A percentile compares a stretch with the other conserved stretches of the same genome.
phyloP scores from a whole-genome alignment of 2,329 filamentous ascomycete species.

The Alternaria solani region DNA sequence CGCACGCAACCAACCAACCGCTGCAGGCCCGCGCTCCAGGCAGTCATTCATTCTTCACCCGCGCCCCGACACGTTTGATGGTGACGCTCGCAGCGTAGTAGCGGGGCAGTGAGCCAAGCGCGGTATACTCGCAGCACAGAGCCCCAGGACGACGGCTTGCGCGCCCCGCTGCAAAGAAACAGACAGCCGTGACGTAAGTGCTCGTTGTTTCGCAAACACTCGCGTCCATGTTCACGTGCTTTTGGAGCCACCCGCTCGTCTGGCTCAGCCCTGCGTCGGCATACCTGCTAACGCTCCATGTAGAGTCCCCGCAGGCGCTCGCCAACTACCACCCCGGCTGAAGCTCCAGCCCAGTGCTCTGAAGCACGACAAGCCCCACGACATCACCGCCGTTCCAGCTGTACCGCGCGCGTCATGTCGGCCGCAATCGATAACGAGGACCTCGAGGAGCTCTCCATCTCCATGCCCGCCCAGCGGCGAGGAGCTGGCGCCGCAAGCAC shows the following conservation, averaged over 20 bases:
- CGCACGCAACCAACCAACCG: not conserved
- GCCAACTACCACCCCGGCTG: slow-evolving; percentile 4
- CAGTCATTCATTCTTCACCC: not conserved
- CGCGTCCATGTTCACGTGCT: slow-evolving; percentile 11
- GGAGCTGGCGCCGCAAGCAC: slow-evolving; percentile 36
- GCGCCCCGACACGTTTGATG: slow-evolving; percentile 14
- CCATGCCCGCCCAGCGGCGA: slow-evolving; percentile 71
- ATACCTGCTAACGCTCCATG: slow-evolving; percentile 15
- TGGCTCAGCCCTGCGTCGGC: slow-evolving; percentile 15
- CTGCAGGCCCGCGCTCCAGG: not conserved
- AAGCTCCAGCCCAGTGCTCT: slow-evolving; percentile 8
- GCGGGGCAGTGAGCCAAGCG: slow-evolving; percentile 26
- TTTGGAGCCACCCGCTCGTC: not conserved
- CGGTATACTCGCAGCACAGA: slow-evolving; percentile 5
- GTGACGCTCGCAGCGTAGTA: slow-evolving; percentile 20
- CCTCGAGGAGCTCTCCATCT: slow-evolving; percentile 71
- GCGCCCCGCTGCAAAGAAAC: slow-evolving; percentile 15
- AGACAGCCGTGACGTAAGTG: slow-evolving; percentile 19
- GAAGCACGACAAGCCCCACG: slow-evolving; percentile 4
- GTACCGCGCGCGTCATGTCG: slow-evolving; percentile 41
- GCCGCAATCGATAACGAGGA: slow-evolving; percentile 77
- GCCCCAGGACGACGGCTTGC: slow-evolving; percentile 19
- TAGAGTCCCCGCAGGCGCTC: slow-evolving; percentile 9
- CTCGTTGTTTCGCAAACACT: not conserved
- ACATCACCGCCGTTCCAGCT: slow-evolving; percentile 1